A percentile compares a stretch with the other conserved stretches of the same genome.
phyloP scores from a whole-genome alignment of 148 eudicot genomes.

The Silene uniflora region DNA sequence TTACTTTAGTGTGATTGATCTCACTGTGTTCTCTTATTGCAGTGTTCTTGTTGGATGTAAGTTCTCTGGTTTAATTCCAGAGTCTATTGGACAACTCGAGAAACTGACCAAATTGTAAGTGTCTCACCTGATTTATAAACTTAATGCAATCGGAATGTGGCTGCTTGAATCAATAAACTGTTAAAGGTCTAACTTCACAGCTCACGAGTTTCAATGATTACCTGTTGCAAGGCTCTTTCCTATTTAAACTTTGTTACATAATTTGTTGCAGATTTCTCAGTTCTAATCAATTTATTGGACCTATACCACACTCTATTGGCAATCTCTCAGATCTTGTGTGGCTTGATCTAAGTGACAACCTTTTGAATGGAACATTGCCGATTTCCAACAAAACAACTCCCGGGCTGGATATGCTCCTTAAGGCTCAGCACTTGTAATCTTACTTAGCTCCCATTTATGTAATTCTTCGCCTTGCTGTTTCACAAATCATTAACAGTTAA shows the following conservation, averaged over 20 bases:
- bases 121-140: background rate
- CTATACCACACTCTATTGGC: conserved; percentile 55
- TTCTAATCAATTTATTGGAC: conserved; percentile 39
- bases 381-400: conserved; percentile 47
- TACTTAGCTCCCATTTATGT: background rate
- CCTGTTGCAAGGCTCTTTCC: background rate
- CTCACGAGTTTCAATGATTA: background rate
- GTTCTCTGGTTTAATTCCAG: conserved; percentile 32
- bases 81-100: conserved; percentile 27
- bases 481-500: background rate
- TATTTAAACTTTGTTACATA: conserved; percentile 4
- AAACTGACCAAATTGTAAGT: conserved; percentile 27
- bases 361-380: conserved; percentile 54
- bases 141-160: background rate
- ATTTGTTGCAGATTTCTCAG: conserved; percentile 36
- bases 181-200: background rate
- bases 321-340: conserved; percentile 48
- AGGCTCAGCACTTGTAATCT: conserved; percentile 37
- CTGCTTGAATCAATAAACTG: background rate
- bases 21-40: conserved; percentile 6
- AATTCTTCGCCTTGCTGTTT: background rate
- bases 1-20: background rate
- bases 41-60: conserved; percentile 31
- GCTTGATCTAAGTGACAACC: conserved; percentile 73
- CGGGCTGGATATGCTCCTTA: conserved; percentile 64